phyloP scores from a whole-genome alignment of 805 yeast genomes.

The Ogataea philodendri region DNA sequence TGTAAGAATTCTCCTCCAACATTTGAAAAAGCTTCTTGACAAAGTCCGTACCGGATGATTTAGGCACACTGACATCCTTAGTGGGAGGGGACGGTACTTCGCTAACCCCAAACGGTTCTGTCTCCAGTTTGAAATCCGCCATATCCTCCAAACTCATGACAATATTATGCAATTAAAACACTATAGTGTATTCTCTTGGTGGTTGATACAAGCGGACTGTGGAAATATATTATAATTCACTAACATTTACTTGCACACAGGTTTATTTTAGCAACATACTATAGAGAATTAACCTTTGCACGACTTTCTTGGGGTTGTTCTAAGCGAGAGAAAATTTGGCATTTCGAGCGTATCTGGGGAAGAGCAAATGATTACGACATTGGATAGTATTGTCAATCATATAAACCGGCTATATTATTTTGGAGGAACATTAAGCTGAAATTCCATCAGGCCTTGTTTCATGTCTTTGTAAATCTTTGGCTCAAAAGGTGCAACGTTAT shows the following conservation, averaged over 20 bases:
- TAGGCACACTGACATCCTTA: conserved; percentile 3
- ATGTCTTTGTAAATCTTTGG: conserved; percentile 32
- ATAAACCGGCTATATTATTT: too few species aligned
- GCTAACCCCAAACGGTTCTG: conserved; percentile 5
- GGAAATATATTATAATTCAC: too few species aligned
- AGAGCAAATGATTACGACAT: too few species aligned
- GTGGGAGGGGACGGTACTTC: conserved; percentile 8
- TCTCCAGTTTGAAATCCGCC: conserved; percentile 4
- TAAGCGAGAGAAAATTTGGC: conserved; percentile 1
- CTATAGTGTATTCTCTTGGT: too few species aligned
- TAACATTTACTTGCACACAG: too few species aligned
- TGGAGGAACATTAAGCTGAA: conserved; percentile 28
- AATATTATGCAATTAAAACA: too few species aligned
- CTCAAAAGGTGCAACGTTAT: conserved; percentile 25
- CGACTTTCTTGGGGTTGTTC: background rate
- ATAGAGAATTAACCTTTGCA: background rate
- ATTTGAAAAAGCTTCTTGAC: conserved; percentile 78
- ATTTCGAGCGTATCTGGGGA: too few species aligned
- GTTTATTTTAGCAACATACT: too few species aligned
- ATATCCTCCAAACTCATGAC: conserved; percentile 14
- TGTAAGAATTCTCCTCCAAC: conserved; percentile 79
- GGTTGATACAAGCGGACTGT: too few species aligned
- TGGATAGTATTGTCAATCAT: too few species aligned
- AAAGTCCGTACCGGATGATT: conserved; percentile 47
- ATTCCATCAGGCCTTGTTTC: conserved; percentile 34